These are phyloP conservation scores for Microthlaspi erraticum DNA, from an alignment of 345 rosid genomes.

Conservation along the genomic window DNA sequence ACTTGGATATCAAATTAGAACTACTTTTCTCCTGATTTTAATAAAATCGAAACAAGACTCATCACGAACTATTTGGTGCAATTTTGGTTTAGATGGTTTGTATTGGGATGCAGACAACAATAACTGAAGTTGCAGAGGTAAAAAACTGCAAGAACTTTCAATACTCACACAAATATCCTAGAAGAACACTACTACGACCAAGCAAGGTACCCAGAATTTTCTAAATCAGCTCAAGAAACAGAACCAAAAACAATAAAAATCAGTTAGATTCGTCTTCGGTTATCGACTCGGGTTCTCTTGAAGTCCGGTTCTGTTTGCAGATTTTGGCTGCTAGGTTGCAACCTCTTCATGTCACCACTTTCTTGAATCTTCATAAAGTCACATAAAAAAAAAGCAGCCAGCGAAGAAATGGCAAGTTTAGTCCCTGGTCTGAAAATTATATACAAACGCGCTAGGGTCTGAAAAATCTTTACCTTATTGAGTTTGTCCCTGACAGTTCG, in stretches of 20 bases:
- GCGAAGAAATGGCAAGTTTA: background rate
- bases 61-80: background rate
- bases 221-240: slow-evolving; percentile 2
- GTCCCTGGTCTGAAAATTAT: background rate
- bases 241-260: background rate
- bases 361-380: slow-evolving; percentile 58
- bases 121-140: background rate
- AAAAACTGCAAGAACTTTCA: background rate
- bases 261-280: slow-evolving; percentile 74
- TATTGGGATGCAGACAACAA: background rate
- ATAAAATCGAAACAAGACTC: background rate
- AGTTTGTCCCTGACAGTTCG: slow-evolving; percentile 78
- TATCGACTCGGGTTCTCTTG: slow-evolving; percentile 66
- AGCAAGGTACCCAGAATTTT: background rate
- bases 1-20: no score
- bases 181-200: slow-evolving; percentile 2
- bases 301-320: slow-evolving; percentile 52
- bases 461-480: slow-evolving; percentile 79
- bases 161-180: slow-evolving; percentile 30
- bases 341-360: slow-evolving; percentile 46
- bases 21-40: no score
- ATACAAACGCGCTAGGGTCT: background rate
- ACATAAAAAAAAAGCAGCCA: background rate
- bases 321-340: slow-evolving; percentile 59
- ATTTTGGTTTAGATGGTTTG: slow-evolving; percentile 9